Evolutionary conservation across 2,329 filamentous ascomycete genomes (phyloP), one percentile per base, ranked within the genome.

Genomic region (Apiospora sp.): DNA sequence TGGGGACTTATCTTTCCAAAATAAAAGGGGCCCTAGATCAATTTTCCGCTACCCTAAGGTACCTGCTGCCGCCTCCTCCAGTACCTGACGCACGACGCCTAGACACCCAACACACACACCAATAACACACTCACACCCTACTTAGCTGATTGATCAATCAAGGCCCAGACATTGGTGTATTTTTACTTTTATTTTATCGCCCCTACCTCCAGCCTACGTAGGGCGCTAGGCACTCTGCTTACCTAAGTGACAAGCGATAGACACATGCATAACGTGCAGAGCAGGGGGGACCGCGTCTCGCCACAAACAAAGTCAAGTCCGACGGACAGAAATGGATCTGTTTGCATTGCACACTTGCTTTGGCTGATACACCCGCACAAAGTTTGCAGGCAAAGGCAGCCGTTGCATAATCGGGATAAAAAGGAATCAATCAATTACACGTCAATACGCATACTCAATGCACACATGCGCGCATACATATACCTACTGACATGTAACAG

Each of bases 321-420:
- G 58, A 64, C 34, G 58, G 58, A 41, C 30, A 64, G 58, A 64
- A 64, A 64, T 64, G 58, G 58, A 64, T 64, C 58, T 41, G 58
- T 64, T 64, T 64, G 58, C 58, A 64, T 64, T 64, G 58, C 58
- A 61, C 48, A 30, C 58, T 64, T 64, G 58, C 58, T 64, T 64
- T 64, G 58, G 58, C 58, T 64, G 58, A 64, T 64, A 64, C 58
- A 64, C 8, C 34, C 34, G 58, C 14, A 41, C 34, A 64, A 64
- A 64, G 58, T 64, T 64, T 64, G 58, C 22, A 64, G 58, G 58
- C 34, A 13, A 13, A 41, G 34, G 58, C 22, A 64, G 58, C 58
- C 58, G 34, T 41, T 64, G 58, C 58, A 64, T 64, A 64, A 64
- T 64, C 58, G 34, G 58, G 34, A 64, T 64, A 37, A 64, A 41